Conservation (phyloP, 345 rosid species). For the Brassica juncea region DNA sequence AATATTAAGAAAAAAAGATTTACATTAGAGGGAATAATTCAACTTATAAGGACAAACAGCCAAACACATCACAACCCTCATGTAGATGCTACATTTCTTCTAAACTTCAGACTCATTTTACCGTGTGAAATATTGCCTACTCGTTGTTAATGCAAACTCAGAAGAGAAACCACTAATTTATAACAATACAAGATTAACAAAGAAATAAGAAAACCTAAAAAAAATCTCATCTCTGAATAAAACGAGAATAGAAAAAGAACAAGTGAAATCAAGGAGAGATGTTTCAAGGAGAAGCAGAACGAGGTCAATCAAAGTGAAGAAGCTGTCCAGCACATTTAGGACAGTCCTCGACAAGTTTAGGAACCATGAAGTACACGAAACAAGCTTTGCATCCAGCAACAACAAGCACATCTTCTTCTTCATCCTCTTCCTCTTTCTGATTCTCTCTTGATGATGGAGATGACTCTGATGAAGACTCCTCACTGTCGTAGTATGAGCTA, state of each 20-base stretch:
- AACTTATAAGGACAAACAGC: too few relatives aligned
- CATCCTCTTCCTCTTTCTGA: constrained; percentile 30
- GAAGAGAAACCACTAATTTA: constrained; percentile 9
- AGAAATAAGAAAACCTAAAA: constrained; percentile 11
- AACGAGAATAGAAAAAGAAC: not conserved
- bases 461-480: constrained; percentile 72
- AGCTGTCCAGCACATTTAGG: constrained; percentile 84
- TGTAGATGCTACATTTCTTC: not conserved
- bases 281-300: constrained; percentile 47
- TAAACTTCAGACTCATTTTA: not conserved
- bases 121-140: constrained; percentile 15
- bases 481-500: constrained; percentile 66
- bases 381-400: constrained; percentile 97
- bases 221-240: constrained; percentile 23
- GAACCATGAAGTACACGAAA: constrained; percentile 96
- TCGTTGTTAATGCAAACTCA: constrained; percentile 13
- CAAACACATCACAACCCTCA: constrained; percentile 1
- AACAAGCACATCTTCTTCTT: constrained; percentile 66
- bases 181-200: not conserved
- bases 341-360: constrained; percentile 81
- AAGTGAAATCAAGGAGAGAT: not conserved
- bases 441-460: constrained; percentile 58
- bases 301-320: constrained; percentile 82
- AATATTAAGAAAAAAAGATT: too few relatives aligned
- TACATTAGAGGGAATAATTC: not conserved